Percentiles rank a stretch among this genome's conserved stretches.
Evolutionary conservation across 2,329 filamentous ascomycete species (phyloP).

Genomic region (Fusarium bactridioides): DNA sequence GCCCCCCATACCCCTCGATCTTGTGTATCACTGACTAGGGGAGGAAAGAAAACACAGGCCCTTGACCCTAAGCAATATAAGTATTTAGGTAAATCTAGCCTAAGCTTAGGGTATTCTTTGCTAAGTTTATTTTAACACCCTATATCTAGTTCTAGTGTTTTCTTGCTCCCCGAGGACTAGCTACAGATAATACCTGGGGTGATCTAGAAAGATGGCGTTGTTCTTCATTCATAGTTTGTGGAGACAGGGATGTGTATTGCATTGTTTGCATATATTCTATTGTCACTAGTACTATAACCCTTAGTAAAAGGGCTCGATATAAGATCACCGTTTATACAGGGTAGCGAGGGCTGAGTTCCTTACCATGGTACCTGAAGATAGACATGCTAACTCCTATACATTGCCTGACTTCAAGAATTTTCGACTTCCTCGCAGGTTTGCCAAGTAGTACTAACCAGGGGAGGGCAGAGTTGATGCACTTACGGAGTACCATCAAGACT

Average conservation of each 20-base stretch:
- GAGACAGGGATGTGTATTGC: not conserved
- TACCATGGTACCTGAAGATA: not conserved
- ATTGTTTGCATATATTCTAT: not conserved
- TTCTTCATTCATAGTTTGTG: not conserved
- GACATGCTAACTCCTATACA: not conserved
- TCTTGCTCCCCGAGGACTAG: not conserved
- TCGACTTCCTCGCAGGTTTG: not conserved
- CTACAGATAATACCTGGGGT: conserved; percentile 17
- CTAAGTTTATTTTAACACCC: too few relatives aligned
- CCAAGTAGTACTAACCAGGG: too few relatives aligned
- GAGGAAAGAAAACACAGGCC: too few relatives aligned
- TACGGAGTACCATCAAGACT: too few relatives aligned
- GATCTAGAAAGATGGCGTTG: conserved; percentile 6
- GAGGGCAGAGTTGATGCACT: too few relatives aligned
- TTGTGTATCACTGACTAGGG: conserved; percentile 20
- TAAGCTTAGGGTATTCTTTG: too few relatives aligned
- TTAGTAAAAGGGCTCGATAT: not conserved
- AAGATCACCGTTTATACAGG: not conserved
- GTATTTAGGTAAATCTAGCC: too few relatives aligned
- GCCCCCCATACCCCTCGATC: conserved; percentile 24
- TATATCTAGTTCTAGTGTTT: too few relatives aligned
- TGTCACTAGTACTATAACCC: not conserved
- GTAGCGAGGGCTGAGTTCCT: not conserved
- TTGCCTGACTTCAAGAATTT: not conserved
- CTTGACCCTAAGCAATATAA: too few relatives aligned